Conservation (phyloP, 108 stramenopile genomes). For the Nitzschia sp. region DNA sequence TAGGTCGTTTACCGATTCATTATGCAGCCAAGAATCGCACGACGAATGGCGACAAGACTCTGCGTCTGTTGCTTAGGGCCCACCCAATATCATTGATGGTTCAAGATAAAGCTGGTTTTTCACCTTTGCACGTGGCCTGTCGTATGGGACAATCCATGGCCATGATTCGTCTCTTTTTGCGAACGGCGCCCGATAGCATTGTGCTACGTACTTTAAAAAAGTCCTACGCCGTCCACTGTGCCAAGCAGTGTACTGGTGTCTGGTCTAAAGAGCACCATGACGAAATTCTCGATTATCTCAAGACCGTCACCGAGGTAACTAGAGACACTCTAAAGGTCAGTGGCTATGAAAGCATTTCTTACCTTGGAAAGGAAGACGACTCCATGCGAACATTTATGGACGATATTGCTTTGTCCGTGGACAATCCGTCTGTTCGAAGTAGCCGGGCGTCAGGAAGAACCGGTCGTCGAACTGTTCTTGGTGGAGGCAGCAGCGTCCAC, state of each 20-base stretch:
- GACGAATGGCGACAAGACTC: neutral
- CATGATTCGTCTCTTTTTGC: neutral
- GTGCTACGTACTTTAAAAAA: neutral
- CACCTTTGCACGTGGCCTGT: neutral
- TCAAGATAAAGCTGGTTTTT: neutral
- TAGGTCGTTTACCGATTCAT: conserved; percentile 60
- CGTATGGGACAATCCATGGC: neutral
- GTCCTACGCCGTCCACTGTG: neutral
- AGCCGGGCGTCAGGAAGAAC: too few species aligned
- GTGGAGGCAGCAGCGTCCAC: too few species aligned
- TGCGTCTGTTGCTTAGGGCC: neutral
- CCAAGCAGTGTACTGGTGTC: neutral
- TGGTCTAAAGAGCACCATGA: neutral
- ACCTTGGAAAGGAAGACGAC: too few species aligned
- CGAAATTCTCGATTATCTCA: neutral
- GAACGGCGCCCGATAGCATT: neutral
- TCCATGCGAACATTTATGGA: too few species aligned
- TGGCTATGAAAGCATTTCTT: too few species aligned
- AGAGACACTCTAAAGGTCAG: too few species aligned
- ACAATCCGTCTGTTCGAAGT: too few species aligned
- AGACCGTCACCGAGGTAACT: neutral
- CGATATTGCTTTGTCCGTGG: too few species aligned
- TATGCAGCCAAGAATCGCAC: conserved; percentile 40
- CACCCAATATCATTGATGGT: neutral
- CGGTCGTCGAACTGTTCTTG: too few species aligned